Percentiles rank a stretch among this genome's conserved stretches.
Conservation (phyloP, 768 basidiomycete species). For the Tylopilus sp. region DNA sequence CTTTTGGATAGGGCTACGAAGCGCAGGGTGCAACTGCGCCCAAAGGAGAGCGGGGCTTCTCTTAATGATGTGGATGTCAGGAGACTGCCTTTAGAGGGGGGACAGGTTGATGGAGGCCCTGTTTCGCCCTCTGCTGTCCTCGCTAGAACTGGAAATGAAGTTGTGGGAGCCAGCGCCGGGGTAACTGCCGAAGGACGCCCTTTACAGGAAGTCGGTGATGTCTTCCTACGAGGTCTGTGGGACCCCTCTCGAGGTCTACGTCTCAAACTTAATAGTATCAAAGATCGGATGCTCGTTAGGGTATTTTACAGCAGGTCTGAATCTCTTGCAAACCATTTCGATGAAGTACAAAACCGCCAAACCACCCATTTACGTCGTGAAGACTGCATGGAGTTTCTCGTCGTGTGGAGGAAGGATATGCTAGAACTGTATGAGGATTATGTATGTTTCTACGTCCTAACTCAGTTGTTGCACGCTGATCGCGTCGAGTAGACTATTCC, state of each 20-base stretch:
- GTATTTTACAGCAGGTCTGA: constrained; percentile 62
- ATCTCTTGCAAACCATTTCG: constrained; percentile 48
- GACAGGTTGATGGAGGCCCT: constrained; percentile 30
- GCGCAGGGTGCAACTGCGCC: constrained; percentile 5
- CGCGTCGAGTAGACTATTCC: constrained; percentile 48
- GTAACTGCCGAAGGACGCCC: constrained; percentile 38
- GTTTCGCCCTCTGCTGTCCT: constrained; percentile 67
- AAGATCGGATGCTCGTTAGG: constrained; percentile 89
- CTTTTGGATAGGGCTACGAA: constrained; percentile 11
- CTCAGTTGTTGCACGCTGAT: constrained; percentile 1
- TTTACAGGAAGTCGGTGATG: constrained; percentile 36
- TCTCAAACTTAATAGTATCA: constrained; percentile 15
- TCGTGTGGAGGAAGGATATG: constrained; percentile 74
- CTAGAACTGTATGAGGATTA: constrained; percentile 86
- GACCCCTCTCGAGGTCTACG: neutral
- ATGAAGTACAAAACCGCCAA: constrained; percentile 65
- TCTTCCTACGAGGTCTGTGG: constrained; percentile 69
- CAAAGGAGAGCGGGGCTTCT: constrained; percentile 22
- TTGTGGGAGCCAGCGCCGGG: constrained; percentile 63
- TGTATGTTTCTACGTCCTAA: constrained; percentile 44
- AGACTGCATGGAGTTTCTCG: constrained; percentile 79
- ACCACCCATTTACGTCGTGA: constrained; percentile 59
- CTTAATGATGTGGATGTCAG: constrained; percentile 18
- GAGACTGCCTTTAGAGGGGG: constrained; percentile 1
- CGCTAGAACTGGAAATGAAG: constrained; percentile 50